Base-by-base conservation (phyloP, 495 filamentous ascomycete genomes). In the Hypoxylon trugodes region DNA sequence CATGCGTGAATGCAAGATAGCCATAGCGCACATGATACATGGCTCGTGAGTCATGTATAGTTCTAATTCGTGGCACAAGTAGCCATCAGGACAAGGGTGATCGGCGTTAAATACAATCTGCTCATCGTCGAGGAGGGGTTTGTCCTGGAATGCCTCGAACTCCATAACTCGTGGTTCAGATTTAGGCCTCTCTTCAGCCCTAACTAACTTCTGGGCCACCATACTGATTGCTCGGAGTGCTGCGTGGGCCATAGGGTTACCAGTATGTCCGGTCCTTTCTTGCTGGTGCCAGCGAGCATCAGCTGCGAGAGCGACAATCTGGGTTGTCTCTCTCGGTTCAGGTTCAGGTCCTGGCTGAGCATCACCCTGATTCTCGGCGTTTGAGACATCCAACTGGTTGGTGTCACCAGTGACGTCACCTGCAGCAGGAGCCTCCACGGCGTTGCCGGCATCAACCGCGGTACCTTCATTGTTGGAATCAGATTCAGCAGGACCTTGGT, bases 21-120 rank as follows among this genome's bases (percentile, higher is more conserved):
- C 96, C 94, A 98, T 98, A 6, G 89, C 90, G 76, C 95, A 98
- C 86, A 96, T 96, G 25, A 95, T 81, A 66, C 95, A 98, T 2
- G 95, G 95, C 74, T 98, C 95, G 70, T 97, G 93, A 1, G 92
- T 94, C 26, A 94, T 74, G 73, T 96, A 97, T 25, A 98, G 82
- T 65, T 97, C 92, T 1, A 98, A 84, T 45, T 90, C 89, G 49
- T 93, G 89, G 74, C 94, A 98, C 26, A 98, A 86, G 74, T 98
- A 98, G n/a, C 94, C 94, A 60, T 89, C 87, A 26, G 74, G 76
- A 28, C 70, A 74, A 3, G 77, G 76, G 62, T 79, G 81, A 28
- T 79, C 79, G 22, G 66, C 37, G 13, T 78, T 72, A 32, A 77
- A 82, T 3, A 80, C 71, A 48, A 61, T 59, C 47, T 73, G 48